Base-by-base conservation (phyloP, 768 basidiomycete genomes). In the Russula lepida region DNA sequence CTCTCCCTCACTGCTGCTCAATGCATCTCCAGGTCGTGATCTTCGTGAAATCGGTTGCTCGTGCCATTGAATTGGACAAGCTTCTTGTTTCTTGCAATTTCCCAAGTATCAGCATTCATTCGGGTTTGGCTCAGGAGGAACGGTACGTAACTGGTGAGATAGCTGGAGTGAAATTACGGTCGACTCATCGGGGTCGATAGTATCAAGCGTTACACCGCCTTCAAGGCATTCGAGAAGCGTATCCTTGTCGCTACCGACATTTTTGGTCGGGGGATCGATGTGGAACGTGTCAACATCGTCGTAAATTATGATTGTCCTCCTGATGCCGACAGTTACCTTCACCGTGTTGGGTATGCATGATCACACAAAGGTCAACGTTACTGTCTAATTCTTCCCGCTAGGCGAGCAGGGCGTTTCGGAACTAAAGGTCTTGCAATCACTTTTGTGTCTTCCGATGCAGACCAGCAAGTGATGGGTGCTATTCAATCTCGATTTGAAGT, bases 181-280 rank as follows among this genome's bases (percentile, higher is more conserved):
- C 13, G 25, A 52, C 35, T 56, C 44, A 17, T 35, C 35, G 39
- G 15, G 49, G 28, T 50, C 30, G 48, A 33, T 66, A 95, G 94
- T 60, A 98, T 99, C 73, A 82, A 81, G 59, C 90, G 95, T 17
- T 99, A 98, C 77, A 90, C 91, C 28, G 92, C 95, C 39, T 99
- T 99, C 83, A 99, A 99, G 76, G 91, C 92, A 19, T 99, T 99
- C 67, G 97, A 99, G 79, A 99, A 98, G 77, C 93, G 97, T 66
- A 98, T 99, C 66, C 81, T 99, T 21, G 97, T 99, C 44, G 95
- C 95, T 21, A 99, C 97, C 21, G 97, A 99, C 73, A 98, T 99
- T 67, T 99, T 99, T 64, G 97, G 97, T 62, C 92, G 97, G 73
- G 97, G 95, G 66, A 99, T 99, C 66, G 97, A 99, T 77, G 95